Conservation (phyloP, 2,329 filamentous ascomycete genomes). For the Sarocladiaceae sp. region DNA sequence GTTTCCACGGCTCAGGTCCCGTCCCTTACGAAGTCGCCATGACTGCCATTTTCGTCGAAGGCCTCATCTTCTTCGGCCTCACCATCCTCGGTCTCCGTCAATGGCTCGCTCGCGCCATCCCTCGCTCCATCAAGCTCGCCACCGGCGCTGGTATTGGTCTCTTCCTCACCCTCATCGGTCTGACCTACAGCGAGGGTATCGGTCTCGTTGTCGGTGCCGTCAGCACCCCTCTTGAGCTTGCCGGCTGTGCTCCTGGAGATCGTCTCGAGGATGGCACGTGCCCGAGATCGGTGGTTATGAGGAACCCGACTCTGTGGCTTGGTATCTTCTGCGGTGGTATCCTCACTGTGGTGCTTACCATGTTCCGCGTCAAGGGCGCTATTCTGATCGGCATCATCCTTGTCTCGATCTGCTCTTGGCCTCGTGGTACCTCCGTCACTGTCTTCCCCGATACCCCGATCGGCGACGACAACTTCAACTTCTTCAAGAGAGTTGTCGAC, state of each 20-base stretch:
- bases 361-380: constrained; percentile 76
- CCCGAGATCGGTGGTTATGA: constrained; percentile 59
- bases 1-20: constrained; percentile 65
- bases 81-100: constrained; percentile 76
- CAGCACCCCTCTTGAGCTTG: constrained; percentile 64
- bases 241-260: constrained; percentile 53
- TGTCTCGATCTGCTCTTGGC: constrained; percentile 80
- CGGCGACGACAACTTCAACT: constrained; percentile 66
- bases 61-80: constrained; percentile 71
- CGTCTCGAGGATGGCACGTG: constrained; percentile 41
- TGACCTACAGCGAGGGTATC: constrained; percentile 73
- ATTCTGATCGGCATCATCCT: constrained; percentile 75
- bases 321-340: constrained; percentile 77
- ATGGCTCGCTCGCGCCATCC: constrained; percentile 76
- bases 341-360: constrained; percentile 69
- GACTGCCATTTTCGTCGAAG: constrained; percentile 78
- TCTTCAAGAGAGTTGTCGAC: constrained; percentile 75
- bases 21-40: constrained; percentile 69
- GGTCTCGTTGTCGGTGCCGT: constrained; percentile 64
- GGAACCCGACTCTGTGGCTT: constrained; percentile 73
- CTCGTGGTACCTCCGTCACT: constrained; percentile 64
- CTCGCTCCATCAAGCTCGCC: constrained; percentile 74
- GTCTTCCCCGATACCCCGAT: constrained; percentile 67
- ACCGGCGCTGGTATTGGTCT: constrained; percentile 77
- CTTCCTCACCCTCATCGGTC: constrained; percentile 66